A percentile compares a stretch with the other conserved stretches of the same genome.
Conservation (phyloP, 371 early-diverging fungal species). For the Rhizomucor miehei region DNA sequence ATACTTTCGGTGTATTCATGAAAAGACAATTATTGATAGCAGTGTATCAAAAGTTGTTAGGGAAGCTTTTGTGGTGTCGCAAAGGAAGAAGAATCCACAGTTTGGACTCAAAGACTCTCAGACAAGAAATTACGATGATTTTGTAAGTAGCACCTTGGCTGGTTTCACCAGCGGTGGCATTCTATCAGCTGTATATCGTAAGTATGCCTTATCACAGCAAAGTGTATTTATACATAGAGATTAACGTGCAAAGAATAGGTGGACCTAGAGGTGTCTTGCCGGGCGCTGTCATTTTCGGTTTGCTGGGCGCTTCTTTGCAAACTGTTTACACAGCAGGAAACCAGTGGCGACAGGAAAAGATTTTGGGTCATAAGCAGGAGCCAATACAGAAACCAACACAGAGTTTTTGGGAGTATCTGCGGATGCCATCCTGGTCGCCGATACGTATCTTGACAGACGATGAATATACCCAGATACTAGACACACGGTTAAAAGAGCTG, state of each 20-base stretch:
- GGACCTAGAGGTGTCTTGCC: conserved; percentile 50
- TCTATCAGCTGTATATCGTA: conserved; percentile 49
- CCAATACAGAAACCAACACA: conserved; percentile 4
- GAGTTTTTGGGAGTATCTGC: conserved; percentile 31
- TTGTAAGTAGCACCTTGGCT: conserved; percentile 57
- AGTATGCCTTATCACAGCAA: conserved; percentile 3
- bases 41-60: conserved; percentile 27
- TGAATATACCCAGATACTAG: conserved; percentile 43
- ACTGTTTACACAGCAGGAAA: conserved; percentile 27
- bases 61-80: conserved; percentile 52
- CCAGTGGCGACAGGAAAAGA: conserved; percentile 40
- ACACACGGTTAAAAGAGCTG: conserved; percentile 36
- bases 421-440: conserved; percentile 46
- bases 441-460: conserved; percentile 40
- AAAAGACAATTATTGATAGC: background rate
- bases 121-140: conserved; percentile 53
- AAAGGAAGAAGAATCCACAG: conserved; percentile 52
- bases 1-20: background rate
- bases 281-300: conserved; percentile 53
- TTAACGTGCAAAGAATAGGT: conserved; percentile 19
- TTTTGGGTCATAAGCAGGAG: conserved; percentile 7
- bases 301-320: conserved; percentile 31
- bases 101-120: conserved; percentile 57
- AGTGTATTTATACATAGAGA: too few relatives aligned
- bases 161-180: conserved; percentile 59